Evolutionary conservation across 1,284 basidiomycete genomes (phyloP).

Genomic region (Heterobasidion occidentale): DNA sequence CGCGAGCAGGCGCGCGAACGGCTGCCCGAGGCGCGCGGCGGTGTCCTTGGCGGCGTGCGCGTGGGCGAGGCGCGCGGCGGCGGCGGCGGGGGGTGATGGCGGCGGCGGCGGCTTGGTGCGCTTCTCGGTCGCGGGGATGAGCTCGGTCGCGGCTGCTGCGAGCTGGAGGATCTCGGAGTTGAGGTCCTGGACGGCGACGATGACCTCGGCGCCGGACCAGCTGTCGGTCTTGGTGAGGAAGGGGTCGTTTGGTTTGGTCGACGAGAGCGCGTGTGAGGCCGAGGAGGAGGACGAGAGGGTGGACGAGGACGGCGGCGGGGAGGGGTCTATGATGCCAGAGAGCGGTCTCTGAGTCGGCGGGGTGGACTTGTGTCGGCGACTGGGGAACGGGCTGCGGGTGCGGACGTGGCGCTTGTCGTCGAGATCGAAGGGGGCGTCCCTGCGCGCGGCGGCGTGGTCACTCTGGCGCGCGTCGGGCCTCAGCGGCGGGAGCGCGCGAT

Average conservation of each 20-base stretch:
- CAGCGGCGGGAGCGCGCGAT: slow-evolving; percentile 14
- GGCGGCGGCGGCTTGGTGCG: slow-evolving; percentile 10
- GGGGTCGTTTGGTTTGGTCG: slow-evolving; percentile 30
- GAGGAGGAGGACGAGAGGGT: slow-evolving; percentile 35
- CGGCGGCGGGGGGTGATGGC: slow-evolving; percentile 16
- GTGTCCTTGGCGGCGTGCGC: slow-evolving; percentile 31
- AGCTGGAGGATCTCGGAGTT: slow-evolving; percentile 74
- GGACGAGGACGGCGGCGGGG: slow-evolving; percentile 23
- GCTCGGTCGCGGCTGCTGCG: slow-evolving; percentile 63
- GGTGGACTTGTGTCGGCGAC: slow-evolving; percentile 18
- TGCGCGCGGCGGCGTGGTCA: slow-evolving; percentile 6
- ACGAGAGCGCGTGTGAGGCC: slow-evolving; percentile 21
- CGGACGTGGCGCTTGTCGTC: slow-evolving; percentile 13
- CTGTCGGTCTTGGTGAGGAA: slow-evolving; percentile 66
- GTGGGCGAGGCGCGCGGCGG: slow-evolving; percentile 34
- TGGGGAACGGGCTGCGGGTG: slow-evolving; percentile 13
- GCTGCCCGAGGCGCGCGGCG: slow-evolving; percentile 48
- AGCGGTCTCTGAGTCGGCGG: slow-evolving; percentile 15
- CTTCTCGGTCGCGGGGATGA: slow-evolving; percentile 19
- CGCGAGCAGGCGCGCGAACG: slow-evolving; percentile 49
- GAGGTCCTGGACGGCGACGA: slow-evolving; percentile 71
- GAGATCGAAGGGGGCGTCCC: slow-evolving; percentile 7
- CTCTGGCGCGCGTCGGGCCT: slow-evolving; percentile 9
- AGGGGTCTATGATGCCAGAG: neutral
- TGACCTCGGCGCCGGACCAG: slow-evolving; percentile 69